Base-by-base conservation (phyloP, 148 eudicot genomes). In the Cornus controversa region DNA sequence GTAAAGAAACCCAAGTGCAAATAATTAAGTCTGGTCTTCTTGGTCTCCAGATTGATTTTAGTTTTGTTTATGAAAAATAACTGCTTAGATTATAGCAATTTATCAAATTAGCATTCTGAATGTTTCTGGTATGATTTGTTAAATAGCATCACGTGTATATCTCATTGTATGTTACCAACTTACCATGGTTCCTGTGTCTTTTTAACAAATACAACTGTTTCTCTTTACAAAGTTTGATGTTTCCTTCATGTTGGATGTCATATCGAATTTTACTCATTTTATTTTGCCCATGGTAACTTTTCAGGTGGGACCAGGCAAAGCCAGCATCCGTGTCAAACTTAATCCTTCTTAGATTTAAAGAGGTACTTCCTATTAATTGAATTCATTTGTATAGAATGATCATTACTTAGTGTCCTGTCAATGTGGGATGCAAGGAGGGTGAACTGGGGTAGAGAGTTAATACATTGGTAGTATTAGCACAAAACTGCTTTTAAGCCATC, bases 271-370 rank as follows among this genome's bases (percentile, higher is more conserved):
- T 16, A 40, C 53, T 57, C 23, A 60, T n/a, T 74, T 27, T 79
- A 15, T 31, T 63, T 25, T 66, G 45, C 69, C 75, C 20, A 6
- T 6, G 15, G 58, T 72, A 71, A 37, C 29, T 24, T 80, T 78
- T 74, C 80, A 95, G 99, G 85, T 96, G 99, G 99, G 97, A 96
- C 82, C 58, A 71, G 60, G 71, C 93, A 75, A 90, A 91, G 87
- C 97, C 99, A 65, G 98, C 98, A 76, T 86, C 93, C 34, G 90
- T 92, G 65, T 79, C 93, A 24, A 96, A 96, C 88, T 82, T 96
- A 64, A 85, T 96, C 72, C 97, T 96, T 75, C 85, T 96, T 27
- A 90, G 84, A 80, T 96, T 96, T 80, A 86, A 84, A 47, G 99
- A 96, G 99, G 99, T 93, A 93, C 29, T 84, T 36, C 23, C 2